Percentiles rank a stretch among this genome's conserved stretches.
Conservation (phyloP, 177 flowering plant species). For the Vitis hybrid region DNA sequence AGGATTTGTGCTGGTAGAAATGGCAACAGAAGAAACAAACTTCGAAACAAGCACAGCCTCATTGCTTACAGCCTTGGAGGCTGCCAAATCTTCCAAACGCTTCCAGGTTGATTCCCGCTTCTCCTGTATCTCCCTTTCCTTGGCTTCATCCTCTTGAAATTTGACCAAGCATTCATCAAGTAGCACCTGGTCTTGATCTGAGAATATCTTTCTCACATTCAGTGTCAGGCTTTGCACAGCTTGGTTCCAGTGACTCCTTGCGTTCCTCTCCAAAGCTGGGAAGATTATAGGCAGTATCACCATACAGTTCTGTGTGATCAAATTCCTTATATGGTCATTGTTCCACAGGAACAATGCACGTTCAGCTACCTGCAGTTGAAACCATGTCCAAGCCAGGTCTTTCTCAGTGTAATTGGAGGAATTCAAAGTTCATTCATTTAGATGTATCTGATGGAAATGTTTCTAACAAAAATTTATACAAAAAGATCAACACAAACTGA, state of each 20-base stretch:
- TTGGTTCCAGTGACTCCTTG: slow-evolving; percentile 79
- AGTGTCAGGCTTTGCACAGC: slow-evolving; percentile 84
- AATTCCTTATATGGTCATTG: slow-evolving; percentile 77
- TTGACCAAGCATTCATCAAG: slow-evolving; percentile 64
- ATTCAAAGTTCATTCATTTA: not conserved
- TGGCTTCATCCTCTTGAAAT: slow-evolving; percentile 66
- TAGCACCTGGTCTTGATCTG: slow-evolving; percentile 63
- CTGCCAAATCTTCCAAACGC: slow-evolving; percentile 79
- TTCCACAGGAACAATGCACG: slow-evolving; percentile 86
- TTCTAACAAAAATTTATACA: not conserved
- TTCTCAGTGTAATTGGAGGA: not conserved
- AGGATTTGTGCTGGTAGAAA: slow-evolving; percentile 36
- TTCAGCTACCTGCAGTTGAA: slow-evolving; percentile 68
- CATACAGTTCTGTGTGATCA: slow-evolving; percentile 61
- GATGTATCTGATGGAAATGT: not conserved
- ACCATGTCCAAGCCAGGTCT: not conserved
- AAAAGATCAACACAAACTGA: no score
- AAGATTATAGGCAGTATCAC: slow-evolving; percentile 73
- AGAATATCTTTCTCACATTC: slow-evolving; percentile 74
- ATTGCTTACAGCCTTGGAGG: slow-evolving; percentile 53
- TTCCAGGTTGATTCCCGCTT: slow-evolving; percentile 68
- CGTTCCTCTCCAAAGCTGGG: slow-evolving; percentile 76
- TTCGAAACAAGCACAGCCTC: slow-evolving; percentile 68
- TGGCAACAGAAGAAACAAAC: slow-evolving; percentile 44
- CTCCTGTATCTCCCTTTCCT: slow-evolving; percentile 48